A percentile compares a stretch with the other conserved stretches of the same genome.
Conservation (phyloP, 257 asterid species). For the Scutellaria barbata region DNA sequence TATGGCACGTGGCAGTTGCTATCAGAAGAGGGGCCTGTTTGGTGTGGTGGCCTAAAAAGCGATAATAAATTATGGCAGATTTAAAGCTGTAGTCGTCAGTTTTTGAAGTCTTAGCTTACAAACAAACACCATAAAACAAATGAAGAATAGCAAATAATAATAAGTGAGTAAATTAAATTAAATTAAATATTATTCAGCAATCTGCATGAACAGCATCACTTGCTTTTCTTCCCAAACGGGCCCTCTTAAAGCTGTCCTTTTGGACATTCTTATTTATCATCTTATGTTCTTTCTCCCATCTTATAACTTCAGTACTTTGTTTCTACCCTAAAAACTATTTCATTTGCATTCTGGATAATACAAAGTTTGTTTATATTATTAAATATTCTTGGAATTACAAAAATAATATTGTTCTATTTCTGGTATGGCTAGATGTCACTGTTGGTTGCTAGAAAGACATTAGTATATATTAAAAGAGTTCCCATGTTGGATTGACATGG, state of each 20-base stretch:
- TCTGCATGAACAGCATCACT: slow-evolving; percentile 30
- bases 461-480: too few species aligned
- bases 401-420: too few species aligned
- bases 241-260: slow-evolving; percentile 51
- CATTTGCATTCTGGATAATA: background rate
- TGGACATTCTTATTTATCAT: slow-evolving; percentile 58
- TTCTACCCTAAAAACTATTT: slow-evolving; percentile 15
- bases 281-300: slow-evolving; percentile 26
- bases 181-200: background rate
- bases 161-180: background rate
- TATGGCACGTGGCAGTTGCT: slow-evolving; percentile 46
- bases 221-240: slow-evolving; percentile 32
- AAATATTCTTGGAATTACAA: too few species aligned
- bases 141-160: background rate
- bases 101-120: slow-evolving; percentile 17
- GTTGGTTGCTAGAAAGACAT: too few species aligned
- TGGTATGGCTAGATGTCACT: too few species aligned
- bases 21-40: slow-evolving; percentile 30
- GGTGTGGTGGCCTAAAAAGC: slow-evolving; percentile 40
- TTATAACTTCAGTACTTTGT: background rate
- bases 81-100: slow-evolving; percentile 24
- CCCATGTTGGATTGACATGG: too few species aligned
- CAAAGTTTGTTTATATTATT: too few species aligned
- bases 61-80: slow-evolving; percentile 32
- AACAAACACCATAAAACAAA: slow-evolving; percentile 37